Evolutionary conservation across 2,329 filamentous ascomycete genomes (phyloP), one percentile per base, ranked within the genome.

Genomic region (Nakataea oryzae): DNA sequence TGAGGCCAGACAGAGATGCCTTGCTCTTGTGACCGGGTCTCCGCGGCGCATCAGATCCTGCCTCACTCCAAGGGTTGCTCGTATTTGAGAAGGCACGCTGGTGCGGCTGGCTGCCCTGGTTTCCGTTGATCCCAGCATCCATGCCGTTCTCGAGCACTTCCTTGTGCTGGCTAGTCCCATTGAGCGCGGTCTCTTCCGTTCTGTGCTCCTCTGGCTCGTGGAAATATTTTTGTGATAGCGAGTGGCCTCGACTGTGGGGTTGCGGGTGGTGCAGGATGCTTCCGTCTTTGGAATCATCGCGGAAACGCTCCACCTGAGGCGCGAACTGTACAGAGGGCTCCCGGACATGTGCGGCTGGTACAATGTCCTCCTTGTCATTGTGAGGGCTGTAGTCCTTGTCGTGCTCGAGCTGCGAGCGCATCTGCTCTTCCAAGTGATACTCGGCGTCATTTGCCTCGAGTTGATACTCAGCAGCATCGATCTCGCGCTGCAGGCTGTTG

Each of bases 401-500:
- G 67, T 92, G 88, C 64, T 93, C 88, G 59, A 93, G 79, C 69
- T 93, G 88, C 61, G 88, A 86, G 60, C 90, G 86, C 65, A 93
- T 86, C 64, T 90, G 86, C 70, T 92, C 86, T 70, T 93, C 90
- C 64, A 95, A 74, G 68, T 93, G 90, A 70, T 95, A 93, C 69
- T 96, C 90, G 4, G 90, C 88, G 69, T 93, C 89, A 59, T 95
- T 88, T 62, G 95, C 88, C 66, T 95, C 91, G 65, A 87, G 88
- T 71, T 96, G 91, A 70, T 95, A 93, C 69, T 96, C 90, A 5
- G 90, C 88, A 69, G 93, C 89, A 59, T 95, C 88, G 62, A 96
- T 88, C 67, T 95, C 91, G 65, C 87, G 88, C 71, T 96, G 91
- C 28, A 96, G 80, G 57, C 86, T 90, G 65, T 87, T 83, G 69